These are phyloP conservation scores for Fusarium stilboides DNA, from an alignment of 2,329 filamentous ascomycete genomes.

Conservation along the genomic window DNA sequence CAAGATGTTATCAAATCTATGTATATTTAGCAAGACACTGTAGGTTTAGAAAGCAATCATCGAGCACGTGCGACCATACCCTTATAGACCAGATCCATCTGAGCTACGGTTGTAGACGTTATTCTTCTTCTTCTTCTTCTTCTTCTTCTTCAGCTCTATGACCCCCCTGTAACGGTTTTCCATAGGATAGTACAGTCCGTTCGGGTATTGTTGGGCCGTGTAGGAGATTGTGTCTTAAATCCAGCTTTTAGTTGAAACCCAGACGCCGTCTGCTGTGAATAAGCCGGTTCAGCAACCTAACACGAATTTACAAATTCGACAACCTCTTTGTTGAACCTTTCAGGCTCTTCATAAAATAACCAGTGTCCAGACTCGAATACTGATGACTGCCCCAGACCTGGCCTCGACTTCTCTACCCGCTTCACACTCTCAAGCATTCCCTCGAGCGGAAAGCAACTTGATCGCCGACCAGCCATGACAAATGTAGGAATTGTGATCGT, in stretches of 20 bases:
- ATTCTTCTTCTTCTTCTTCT: too few species aligned
- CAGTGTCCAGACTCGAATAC: slow-evolving; percentile 49
- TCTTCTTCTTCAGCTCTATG: too few species aligned
- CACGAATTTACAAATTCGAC: slow-evolving; percentile 42
- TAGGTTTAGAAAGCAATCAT: too few species aligned
- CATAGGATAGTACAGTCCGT: not conserved
- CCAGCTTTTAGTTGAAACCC: not conserved
- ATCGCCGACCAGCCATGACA: slow-evolving; percentile 48
- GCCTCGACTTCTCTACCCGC: slow-evolving; percentile 39
- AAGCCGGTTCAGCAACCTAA: not conserved
- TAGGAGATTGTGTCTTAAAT: not conserved
- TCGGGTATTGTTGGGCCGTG: not conserved
- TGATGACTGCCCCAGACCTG: slow-evolving; percentile 42
- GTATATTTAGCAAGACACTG: too few species aligned
- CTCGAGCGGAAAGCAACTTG: slow-evolving; percentile 48
- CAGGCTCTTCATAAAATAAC: slow-evolving; percentile 50
- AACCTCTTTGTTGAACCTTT: slow-evolving; percentile 47
- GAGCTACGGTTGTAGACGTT: too few species aligned
- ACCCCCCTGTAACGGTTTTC: too few species aligned
- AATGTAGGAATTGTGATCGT: slow-evolving; percentile 46
- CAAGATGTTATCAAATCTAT: too few species aligned
- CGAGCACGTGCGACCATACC: too few species aligned
- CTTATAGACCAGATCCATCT: too few species aligned
- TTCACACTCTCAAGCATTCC: slow-evolving; percentile 49
- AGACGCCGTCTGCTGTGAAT: not conserved